Conservation (phyloP, 2,329 filamentous ascomycete species). For the Parasarocladium wereldwijsianum region DNA sequence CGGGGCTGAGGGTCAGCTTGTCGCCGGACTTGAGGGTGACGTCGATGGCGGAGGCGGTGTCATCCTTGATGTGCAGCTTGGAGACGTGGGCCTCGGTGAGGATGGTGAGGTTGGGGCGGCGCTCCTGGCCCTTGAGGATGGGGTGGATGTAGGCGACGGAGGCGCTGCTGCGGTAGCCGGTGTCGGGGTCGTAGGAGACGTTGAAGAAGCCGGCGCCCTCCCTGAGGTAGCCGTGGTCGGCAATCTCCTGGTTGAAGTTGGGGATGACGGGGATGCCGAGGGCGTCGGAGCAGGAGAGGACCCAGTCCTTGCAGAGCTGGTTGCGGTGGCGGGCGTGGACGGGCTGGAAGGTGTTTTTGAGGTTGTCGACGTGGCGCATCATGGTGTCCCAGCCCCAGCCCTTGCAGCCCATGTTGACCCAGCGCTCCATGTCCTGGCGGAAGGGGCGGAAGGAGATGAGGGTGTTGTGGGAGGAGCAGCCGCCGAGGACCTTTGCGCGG, state of each 20-base stretch:
- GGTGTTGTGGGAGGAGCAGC: constrained; percentile 89
- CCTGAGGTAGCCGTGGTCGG: constrained; percentile 53
- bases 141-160: constrained; percentile 90
- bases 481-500: constrained; percentile 79
- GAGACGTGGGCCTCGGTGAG: constrained; percentile 81
- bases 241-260: constrained; percentile 81
- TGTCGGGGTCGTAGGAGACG: constrained; percentile 81
- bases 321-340: constrained; percentile 77
- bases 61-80: constrained; percentile 57
- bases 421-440: constrained; percentile 73
- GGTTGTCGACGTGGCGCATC: constrained; percentile 65
- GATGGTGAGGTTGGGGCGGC: constrained; percentile 69
- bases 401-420: constrained; percentile 67
- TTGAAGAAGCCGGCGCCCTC: constrained; percentile 81
- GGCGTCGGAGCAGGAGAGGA: constrained; percentile 63
- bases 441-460: constrained; percentile 87
- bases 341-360: constrained; percentile 81
- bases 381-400: constrained; percentile 82
- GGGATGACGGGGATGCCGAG: constrained; percentile 67
- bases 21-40: constrained; percentile 43
- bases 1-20: constrained; percentile 43
- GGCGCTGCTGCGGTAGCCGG: constrained; percentile 70
- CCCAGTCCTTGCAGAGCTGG: constrained; percentile 84
- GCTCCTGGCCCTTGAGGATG: constrained; percentile 70
- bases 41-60: constrained; percentile 59